phyloP scores from a whole-genome alignment of 257 asterid species.

The Lycium ferocissimum region DNA sequence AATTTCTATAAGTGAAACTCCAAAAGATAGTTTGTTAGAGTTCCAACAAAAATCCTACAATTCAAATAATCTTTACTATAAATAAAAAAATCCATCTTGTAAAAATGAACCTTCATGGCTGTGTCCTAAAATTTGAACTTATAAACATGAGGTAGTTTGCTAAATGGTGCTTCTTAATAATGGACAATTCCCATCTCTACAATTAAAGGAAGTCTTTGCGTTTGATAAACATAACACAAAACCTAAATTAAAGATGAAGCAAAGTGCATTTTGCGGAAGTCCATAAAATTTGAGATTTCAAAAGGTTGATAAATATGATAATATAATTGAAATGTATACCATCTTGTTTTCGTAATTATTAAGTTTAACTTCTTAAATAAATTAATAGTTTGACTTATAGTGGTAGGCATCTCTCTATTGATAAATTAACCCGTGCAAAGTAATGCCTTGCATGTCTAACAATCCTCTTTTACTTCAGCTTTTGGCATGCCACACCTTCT shows the following conservation, averaged over 20 bases:
- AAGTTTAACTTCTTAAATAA: neutral
- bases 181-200: neutral
- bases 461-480: too few species aligned
- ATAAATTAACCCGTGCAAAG: neutral
- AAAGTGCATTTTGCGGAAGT: neutral
- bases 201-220: neutral
- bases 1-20: too few species aligned
- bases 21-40: too few species aligned
- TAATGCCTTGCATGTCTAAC: neutral
- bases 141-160: neutral
- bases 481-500: too few species aligned
- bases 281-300: neutral
- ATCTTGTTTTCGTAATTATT: neutral
- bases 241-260: neutral
- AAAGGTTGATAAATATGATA: neutral
- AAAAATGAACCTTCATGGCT: too few species aligned
- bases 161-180: neutral
- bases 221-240: neutral
- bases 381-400: neutral
- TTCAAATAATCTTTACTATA: too few species aligned
- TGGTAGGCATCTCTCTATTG: conserved; percentile 5
- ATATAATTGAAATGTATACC: neutral
- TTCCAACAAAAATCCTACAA: too few species aligned
- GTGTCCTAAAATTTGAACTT: too few species aligned
- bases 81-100: too few species aligned